Evolutionary conservation across 306 rosid genomes (phyloP).

Genomic region (Crotalaria pallida): DNA sequence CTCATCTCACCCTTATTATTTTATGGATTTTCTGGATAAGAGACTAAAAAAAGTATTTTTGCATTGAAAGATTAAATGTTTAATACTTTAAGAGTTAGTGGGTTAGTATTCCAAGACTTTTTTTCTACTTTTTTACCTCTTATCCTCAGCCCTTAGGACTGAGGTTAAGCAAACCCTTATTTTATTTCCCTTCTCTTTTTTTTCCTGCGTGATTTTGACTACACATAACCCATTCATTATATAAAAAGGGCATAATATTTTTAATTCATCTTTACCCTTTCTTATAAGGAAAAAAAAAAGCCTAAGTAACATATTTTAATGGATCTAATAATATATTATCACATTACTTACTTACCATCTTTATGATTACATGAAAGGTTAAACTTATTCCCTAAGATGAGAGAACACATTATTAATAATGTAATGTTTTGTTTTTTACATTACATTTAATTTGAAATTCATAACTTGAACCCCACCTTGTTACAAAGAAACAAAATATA

Average conservation of each 20-base stretch:
- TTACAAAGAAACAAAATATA: conserved; percentile 39
- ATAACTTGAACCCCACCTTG: conserved; percentile 17
- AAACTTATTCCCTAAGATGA: not conserved
- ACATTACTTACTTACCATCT: not conserved
- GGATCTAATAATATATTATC: not conserved
- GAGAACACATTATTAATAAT: not conserved
- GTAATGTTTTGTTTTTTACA: not conserved
- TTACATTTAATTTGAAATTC: not conserved
- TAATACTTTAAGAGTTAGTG: too few relatives aligned
- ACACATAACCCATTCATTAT: not conserved
- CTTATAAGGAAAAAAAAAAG: not conserved
- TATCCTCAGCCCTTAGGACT: too few relatives aligned
- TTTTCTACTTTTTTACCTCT: too few relatives aligned
- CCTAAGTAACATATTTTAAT: too few relatives aligned
- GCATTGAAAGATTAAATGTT: too few relatives aligned
- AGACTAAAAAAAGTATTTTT: too few relatives aligned
- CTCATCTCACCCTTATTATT: not conserved
- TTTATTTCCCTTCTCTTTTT: not conserved
- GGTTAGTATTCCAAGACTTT: too few relatives aligned
- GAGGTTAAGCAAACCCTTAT: too few relatives aligned
- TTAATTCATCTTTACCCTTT: not conserved
- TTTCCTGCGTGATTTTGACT: not conserved
- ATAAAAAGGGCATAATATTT: conserved; percentile 7
- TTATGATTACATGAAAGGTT: too few relatives aligned
- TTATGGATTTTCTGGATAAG: too few relatives aligned